Evolutionary conservation across 2,329 filamentous ascomycete genomes (phyloP).

Genomic region (Fusarium sp.): DNA sequence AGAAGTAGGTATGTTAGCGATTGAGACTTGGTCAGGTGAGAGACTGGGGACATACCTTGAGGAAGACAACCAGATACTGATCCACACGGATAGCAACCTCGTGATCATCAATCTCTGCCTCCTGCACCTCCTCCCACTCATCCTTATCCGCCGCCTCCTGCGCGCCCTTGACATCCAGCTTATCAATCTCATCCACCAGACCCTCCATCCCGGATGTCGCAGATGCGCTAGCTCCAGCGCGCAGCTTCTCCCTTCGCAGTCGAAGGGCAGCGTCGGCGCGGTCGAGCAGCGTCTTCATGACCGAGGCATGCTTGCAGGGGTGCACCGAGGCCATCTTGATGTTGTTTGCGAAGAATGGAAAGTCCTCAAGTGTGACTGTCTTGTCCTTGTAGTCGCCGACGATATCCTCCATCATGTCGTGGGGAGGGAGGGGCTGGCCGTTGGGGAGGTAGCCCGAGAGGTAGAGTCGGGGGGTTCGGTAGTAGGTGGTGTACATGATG

Average conservation of each 20-base stretch:
- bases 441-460: constrained; percentile 87
- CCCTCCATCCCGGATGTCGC: constrained; percentile 76
- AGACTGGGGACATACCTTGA: constrained; percentile 69
- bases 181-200: constrained; percentile 82
- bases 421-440: constrained; percentile 83
- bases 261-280: constrained; percentile 94
- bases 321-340: constrained; percentile 98
- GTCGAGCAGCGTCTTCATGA: constrained; percentile 98
- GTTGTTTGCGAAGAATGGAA: constrained; percentile 90
- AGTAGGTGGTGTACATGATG: constrained; percentile 97
- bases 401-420: constrained; percentile 95
- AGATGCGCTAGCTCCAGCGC: constrained; percentile 50
- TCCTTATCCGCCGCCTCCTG: constrained; percentile 65
- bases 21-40: not conserved
- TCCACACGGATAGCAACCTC: constrained; percentile 88
- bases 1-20: constrained; percentile 7
- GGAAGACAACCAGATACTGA: constrained; percentile 86
- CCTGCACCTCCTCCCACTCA: constrained; percentile 74
- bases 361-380: constrained; percentile 97
- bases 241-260: constrained; percentile 84
- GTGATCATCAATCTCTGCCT: constrained; percentile 70
- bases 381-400: constrained; percentile 98
- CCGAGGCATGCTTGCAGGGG: constrained; percentile 95
- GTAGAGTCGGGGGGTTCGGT: constrained; percentile 94
- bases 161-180: constrained; percentile 66